A percentile compares a stretch with the other conserved stretches of the same genome.
Conservation (phyloP, 2,329 filamentous ascomycete species). For the Ciborinia camelliae region DNA sequence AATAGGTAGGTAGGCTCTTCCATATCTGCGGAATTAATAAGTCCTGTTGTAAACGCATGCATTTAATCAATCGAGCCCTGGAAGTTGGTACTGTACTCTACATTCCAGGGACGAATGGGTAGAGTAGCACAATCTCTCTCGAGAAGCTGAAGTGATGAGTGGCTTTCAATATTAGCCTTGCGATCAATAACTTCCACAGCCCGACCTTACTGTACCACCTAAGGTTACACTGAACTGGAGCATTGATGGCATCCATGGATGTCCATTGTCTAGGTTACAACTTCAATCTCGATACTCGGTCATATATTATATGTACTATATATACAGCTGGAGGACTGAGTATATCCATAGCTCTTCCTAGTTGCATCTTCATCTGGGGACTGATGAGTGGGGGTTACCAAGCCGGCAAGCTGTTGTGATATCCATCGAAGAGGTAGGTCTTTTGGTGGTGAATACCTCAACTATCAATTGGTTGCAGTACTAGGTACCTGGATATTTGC, state of each 20-base stretch:
- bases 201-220: too few species aligned
- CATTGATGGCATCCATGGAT: too few species aligned
- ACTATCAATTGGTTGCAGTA: too few species aligned
- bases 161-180: slow-evolving; percentile 4
- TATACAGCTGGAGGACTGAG: too few species aligned
- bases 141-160: neutral
- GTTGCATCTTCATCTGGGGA: neutral
- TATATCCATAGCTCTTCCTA: neutral
- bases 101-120: neutral
- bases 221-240: neutral
- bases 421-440: too few species aligned
- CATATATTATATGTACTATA: neutral
- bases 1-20: too few species aligned
- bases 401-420: neutral
- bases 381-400: neutral
- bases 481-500: too few species aligned
- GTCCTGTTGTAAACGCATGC: too few species aligned
- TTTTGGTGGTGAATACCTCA: neutral
- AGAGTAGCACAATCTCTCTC: neutral
- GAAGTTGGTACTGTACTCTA: too few species aligned
- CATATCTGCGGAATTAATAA: too few species aligned
- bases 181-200: neutral
- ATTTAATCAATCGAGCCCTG: neutral
- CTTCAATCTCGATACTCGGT: neutral
- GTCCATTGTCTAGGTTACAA: too few species aligned